Evolutionary conservation across 371 early-diverging fungal species (phyloP), one percentile per base, ranked within the genome.

Genomic region (Lichtheimia ramosa): DNA sequence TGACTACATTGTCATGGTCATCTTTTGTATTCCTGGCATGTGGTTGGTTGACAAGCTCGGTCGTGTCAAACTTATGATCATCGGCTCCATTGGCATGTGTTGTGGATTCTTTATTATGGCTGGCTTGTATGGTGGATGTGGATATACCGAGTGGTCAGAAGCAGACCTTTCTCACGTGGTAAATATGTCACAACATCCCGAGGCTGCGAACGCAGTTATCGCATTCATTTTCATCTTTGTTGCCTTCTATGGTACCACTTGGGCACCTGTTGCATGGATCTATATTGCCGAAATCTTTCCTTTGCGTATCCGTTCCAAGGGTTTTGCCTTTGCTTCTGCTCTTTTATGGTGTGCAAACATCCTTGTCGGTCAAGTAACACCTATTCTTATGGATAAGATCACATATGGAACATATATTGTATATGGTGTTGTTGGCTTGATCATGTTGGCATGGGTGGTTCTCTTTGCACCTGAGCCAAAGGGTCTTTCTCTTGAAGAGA

Each of bases 281-380:
- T 77, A 86, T 69, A 86, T 85, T 61, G 83, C 87, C 51, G 90
- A 90, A 70, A 84, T 90, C 70, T 88, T 68, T 66, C 81, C 81
- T 65, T 65, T 77, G 13, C 65, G 73, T 39, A 69, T 81, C 34
- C 81, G 81, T 70, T 67, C 76, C 61, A 75, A 75, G 69, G 76
- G 75, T 61, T 74, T 72, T 27, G 74, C 76, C 27, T 58, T 77
- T 48, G 72, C 84, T 25, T 89, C 89, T n/a, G 82, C 87, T 63
- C 73, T 92, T 61, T 90, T 95, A 77, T 96, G 94, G 95, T 66
- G 83, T 34, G 85, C 82, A 72, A 94, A 92, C 76, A 85, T 84
- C 56, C 65, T 84, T 52, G 71, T 91, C 18, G 84, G 82, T 8
- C 83, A 74, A 48, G 71, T 81, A 18, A 69, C 67, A 3, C 81